These are phyloP conservation scores for Nicotiana attenuata DNA, from an alignment of 257 asterid genomes.

Conservation along the genomic window DNA sequence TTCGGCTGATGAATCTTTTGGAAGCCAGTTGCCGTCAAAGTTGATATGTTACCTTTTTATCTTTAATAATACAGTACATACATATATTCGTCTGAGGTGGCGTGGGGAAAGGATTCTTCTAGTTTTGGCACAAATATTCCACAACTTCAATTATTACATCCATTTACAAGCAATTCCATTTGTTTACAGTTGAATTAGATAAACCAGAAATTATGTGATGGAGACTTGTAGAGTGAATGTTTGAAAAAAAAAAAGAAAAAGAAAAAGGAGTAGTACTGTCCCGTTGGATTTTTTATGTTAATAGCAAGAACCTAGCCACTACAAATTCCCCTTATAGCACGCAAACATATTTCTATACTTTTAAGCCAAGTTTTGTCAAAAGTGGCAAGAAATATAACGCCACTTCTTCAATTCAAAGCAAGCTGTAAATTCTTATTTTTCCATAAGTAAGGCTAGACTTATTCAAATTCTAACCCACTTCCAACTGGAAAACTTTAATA, in stretches of 20 bases:
- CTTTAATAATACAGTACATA: neutral
- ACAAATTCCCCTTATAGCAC: neutral
- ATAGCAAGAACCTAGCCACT: too few relatives aligned
- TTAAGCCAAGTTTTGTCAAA: neutral
- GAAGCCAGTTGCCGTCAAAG: too few relatives aligned
- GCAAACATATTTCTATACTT: neutral
- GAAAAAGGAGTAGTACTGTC: neutral
- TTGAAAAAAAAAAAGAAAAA: neutral
- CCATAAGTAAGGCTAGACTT: neutral
- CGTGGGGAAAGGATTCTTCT: neutral
- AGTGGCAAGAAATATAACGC: neutral
- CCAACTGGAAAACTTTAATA: neutral
- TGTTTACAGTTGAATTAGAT: neutral
- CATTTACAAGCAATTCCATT: neutral
- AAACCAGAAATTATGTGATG: neutral
- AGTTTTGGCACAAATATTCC: neutral
- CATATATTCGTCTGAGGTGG: neutral
- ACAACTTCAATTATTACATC: neutral
- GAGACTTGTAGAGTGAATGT: neutral
- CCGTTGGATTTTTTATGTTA: too few relatives aligned
- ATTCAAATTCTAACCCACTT: neutral
- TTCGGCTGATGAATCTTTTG: too few relatives aligned
- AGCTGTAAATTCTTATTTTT: slow-evolving; percentile 1
- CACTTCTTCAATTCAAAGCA: neutral
- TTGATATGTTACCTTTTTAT: neutral